Percentiles rank a stretch among this genome's conserved stretches.
Evolutionary conservation across 2,329 filamentous ascomycete genomes (phyloP).

Genomic region (Cylindrodendrum hubeiense): DNA sequence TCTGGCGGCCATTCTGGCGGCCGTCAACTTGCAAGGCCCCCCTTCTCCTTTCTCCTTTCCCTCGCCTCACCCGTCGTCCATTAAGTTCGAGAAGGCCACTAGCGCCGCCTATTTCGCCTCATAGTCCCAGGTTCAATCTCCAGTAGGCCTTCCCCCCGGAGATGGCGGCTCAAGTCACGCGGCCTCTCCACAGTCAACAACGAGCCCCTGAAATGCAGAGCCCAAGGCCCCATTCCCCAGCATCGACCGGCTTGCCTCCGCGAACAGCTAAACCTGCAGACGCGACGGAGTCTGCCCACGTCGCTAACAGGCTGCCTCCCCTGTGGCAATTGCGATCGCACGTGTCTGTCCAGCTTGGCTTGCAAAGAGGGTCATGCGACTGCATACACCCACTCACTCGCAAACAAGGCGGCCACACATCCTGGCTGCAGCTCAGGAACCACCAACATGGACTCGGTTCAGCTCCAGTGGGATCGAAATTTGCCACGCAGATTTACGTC

Average conservation of each 20-base stretch:
- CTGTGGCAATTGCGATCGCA: conserved; percentile 5
- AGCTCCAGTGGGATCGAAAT: conserved; percentile 6
- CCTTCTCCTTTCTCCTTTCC: conserved; percentile 24
- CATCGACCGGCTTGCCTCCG: conserved; percentile 5
- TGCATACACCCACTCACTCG: background rate
- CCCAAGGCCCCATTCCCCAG: conserved; percentile 7
- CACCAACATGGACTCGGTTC: conserved; percentile 15
- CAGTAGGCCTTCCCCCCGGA: conserved; percentile 31
- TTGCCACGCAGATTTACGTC: conserved; percentile 19
- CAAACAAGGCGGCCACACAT: background rate
- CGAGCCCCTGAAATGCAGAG: conserved; percentile 30
- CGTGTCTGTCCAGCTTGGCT: conserved; percentile 7
- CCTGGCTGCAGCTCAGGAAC: conserved; percentile 8
- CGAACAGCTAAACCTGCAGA: background rate
- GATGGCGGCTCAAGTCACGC: conserved; percentile 46
- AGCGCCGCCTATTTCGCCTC: conserved; percentile 31
- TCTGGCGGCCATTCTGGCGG: background rate
- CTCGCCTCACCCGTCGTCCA: conserved; percentile 25
- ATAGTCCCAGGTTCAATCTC: conserved; percentile 25
- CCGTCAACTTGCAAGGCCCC: conserved; percentile 3
- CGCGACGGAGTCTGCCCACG: background rate
- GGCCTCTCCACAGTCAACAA: conserved; percentile 26
- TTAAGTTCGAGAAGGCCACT: conserved; percentile 44
- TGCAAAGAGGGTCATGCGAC: conserved; percentile 18
- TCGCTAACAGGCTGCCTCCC: background rate